A percentile compares a stretch with the other conserved stretches of the same genome.
phyloP scores from a whole-genome alignment of 148 eudicot genomes.

The Selenicereus undatus region DNA sequence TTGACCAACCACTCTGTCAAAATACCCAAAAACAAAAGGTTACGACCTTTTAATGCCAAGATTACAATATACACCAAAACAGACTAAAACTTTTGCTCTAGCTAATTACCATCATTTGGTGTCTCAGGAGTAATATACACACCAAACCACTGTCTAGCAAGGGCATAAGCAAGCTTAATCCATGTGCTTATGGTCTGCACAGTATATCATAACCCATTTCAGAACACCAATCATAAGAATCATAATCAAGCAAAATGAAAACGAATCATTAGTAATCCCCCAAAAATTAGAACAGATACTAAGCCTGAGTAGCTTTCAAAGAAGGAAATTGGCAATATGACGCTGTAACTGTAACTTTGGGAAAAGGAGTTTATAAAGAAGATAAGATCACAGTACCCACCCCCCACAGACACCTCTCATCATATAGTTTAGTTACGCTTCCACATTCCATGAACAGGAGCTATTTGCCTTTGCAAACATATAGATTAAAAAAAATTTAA shows the following conservation, averaged over 20 bases:
- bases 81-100: neutral
- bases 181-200: slow-evolving; percentile 85
- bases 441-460: neutral
- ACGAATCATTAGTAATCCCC: neutral
- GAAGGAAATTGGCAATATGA: too few relatives aligned
- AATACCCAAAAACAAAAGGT: slow-evolving; percentile 7
- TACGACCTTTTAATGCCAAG: slow-evolving; percentile 2
- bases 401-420: neutral
- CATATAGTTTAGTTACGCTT: neutral
- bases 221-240: neutral
- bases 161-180: slow-evolving; percentile 83
- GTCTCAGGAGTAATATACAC: slow-evolving; percentile 87
- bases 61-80: slow-evolving; percentile 17
- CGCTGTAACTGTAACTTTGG: too few relatives aligned
- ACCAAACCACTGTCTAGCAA: slow-evolving; percentile 98
- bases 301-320: neutral
- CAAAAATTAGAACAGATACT: neutral
- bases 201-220: slow-evolving; percentile 16
- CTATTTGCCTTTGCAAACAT: neutral
- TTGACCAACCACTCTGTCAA: slow-evolving; percentile 90
- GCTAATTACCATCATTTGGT: slow-evolving; percentile 78
- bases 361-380: neutral
- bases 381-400: neutral
- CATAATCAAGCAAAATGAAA: neutral
- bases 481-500: neutral